Base-by-base conservation (phyloP, 2,329 filamentous ascomycete species). In the Chaetomium olivaceum region DNA sequence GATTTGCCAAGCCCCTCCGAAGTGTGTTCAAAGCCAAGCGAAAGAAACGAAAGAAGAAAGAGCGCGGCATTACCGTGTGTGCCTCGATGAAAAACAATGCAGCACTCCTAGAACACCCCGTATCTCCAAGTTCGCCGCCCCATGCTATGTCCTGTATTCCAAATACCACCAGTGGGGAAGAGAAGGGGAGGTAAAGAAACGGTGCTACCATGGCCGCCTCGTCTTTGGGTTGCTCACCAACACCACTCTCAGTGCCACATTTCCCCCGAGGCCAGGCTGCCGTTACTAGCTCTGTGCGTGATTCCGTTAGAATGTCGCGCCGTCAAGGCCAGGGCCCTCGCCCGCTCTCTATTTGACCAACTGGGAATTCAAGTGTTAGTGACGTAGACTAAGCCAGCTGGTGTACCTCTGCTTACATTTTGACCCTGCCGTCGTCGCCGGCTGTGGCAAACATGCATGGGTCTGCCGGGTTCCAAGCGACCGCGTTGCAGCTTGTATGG, bases 391-490 rank as follows among this genome's bases (percentile, higher is more conserved):
- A n/a, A 7, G 16, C 7, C 39, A 7, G 5, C 16, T 9, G 14
- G 23, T 23, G 23, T n/a, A 4, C 8, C 21, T 21, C 19, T 33
- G 27, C 91, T 82, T 82, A 97, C 90, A 99, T 93, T 79, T 90
- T 89, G 69, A 98, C 89, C 75, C 85, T 88, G 62, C 85, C 83
- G 74, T 98, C 95, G 76, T 99, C 95, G 21, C 94, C 93, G 65
- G 91, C 94, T 14, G 93, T 94, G 19, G 93, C 95, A 77, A 97
- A 92, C 81, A 97, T 89, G 67, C 86, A 87, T 0, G 92, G 88
- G 74, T 97, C 87, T 12, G 80, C 83, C 1, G 95, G 93, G 73
- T 94, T 95, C 94, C 95, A 99, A 25, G 90, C 85, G 46, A 96
- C 91, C 8, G 92, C 87, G 75, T 97, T 98, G 69, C 95, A 94